phyloP scores from a whole-genome alignment of 805 yeast species.

The Yamadazyma takamatsuzukensis region DNA sequence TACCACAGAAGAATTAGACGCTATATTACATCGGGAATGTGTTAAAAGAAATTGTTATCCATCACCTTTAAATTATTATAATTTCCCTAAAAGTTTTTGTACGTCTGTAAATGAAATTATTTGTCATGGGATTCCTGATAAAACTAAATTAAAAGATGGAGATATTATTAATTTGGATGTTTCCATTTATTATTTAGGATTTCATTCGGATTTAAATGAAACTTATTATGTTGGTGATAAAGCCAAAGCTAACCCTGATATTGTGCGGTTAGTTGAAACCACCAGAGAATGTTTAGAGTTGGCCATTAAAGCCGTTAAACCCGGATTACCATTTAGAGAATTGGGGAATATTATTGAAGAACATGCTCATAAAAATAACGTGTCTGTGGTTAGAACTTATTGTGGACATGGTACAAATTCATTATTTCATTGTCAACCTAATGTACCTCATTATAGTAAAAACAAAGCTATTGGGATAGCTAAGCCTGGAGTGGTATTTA shows the following conservation, averaged over 20 bases:
- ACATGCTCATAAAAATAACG: conserved; percentile 72
- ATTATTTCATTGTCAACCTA: conserved; percentile 89
- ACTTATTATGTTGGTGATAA: conserved; percentile 95
- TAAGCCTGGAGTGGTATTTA: conserved; percentile 94
- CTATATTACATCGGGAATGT: conserved; percentile 81
- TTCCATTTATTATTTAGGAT: conserved; percentile 78
- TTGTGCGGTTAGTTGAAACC: conserved; percentile 83
- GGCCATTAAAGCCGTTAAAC: conserved; percentile 84
- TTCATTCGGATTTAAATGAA: conserved; percentile 93
- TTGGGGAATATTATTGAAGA: conserved; percentile 85
- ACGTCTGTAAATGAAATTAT: conserved; percentile 93
- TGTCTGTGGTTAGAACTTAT: conserved; percentile 85
- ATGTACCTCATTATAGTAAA: conserved; percentile 88
- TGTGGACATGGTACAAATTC: conserved; percentile 92
- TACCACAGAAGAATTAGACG: conserved; percentile 91
- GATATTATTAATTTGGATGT: conserved; percentile 92
- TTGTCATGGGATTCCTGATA: conserved; percentile 97
- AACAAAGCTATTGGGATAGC: conserved; percentile 92
- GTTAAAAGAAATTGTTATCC: conserved; percentile 89
- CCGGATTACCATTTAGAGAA: conserved; percentile 84
- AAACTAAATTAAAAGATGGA: conserved; percentile 82
- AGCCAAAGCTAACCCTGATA: conserved; percentile 71
- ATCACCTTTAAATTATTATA: conserved; percentile 90
- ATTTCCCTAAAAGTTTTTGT: conserved; percentile 89
- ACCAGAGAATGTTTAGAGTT: conserved; percentile 82